Evolutionary conservation across 805 yeast species (phyloP).

Genomic region (Starmerella roubikii): DNA sequence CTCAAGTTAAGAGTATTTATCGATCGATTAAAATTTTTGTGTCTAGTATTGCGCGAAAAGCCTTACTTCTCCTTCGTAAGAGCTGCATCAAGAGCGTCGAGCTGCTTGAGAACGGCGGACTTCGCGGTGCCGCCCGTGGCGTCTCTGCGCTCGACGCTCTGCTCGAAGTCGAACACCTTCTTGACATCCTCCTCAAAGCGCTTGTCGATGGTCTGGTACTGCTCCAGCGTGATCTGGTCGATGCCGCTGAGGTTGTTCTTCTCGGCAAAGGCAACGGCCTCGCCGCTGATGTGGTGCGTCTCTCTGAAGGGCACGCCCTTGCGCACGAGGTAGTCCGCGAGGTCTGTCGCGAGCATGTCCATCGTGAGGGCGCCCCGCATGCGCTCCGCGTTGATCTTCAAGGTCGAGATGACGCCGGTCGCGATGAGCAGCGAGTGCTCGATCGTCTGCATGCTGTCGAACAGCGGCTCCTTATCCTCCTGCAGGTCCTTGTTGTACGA

Average conservation of each 20-base stretch:
- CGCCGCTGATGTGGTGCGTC: slow-evolving; percentile 97
- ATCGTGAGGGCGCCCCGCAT: slow-evolving; percentile 86
- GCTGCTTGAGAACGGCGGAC: slow-evolving; percentile 70
- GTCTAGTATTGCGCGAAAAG: too few species aligned
- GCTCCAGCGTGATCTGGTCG: slow-evolving; percentile 65
- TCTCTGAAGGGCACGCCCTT: slow-evolving; percentile 98
- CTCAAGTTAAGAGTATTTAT: neutral
- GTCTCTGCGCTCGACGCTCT: slow-evolving; percentile 88
- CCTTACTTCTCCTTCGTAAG: too few species aligned
- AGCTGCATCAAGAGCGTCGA: slow-evolving; percentile 29
- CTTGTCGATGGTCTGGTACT: slow-evolving; percentile 63
- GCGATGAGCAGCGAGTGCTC: slow-evolving; percentile 90
- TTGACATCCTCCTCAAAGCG: slow-evolving; percentile 72
- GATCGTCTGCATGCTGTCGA: slow-evolving; percentile 78
- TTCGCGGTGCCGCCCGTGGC: slow-evolving; percentile 97
- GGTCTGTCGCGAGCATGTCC: slow-evolving; percentile 98
- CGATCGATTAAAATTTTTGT: neutral
- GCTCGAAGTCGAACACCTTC: slow-evolving; percentile 82
- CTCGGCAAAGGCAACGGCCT: slow-evolving; percentile 88
- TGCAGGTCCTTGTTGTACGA: slow-evolving; percentile 97
- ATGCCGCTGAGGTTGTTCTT: slow-evolving; percentile 64
- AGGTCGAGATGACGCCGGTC: slow-evolving; percentile 89
- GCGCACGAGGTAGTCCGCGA: slow-evolving; percentile 94
- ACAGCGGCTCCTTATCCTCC: slow-evolving; percentile 97
- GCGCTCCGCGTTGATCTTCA: slow-evolving; percentile 51